Evolutionary conservation across 805 yeast species (phyloP).

Genomic region (Soucietia sequanensis): DNA sequence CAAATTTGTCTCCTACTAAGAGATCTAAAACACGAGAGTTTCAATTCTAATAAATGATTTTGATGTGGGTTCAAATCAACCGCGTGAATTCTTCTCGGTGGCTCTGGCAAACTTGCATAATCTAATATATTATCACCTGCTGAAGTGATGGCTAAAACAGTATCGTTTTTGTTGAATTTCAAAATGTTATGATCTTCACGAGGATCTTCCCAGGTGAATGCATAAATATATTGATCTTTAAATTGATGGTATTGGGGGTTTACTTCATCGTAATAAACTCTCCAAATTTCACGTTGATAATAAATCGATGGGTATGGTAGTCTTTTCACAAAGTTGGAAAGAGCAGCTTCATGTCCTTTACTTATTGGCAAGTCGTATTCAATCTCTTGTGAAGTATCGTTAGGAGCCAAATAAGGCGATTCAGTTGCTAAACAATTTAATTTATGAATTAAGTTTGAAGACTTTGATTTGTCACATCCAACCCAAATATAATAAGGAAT

Average conservation of each 20-base stretch:
- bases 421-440: conserved; percentile 76
- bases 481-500: conserved; percentile 85
- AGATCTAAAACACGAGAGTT: conserved; percentile 66
- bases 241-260: conserved; percentile 68
- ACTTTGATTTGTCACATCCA: conserved; percentile 50
- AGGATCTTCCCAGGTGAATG: conserved; percentile 92
- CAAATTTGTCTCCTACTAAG: conserved; percentile 61
- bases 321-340: conserved; percentile 56
- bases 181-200: conserved; percentile 72
- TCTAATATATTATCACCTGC: conserved; percentile 82
- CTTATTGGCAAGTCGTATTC: conserved; percentile 31
- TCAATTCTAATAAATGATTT: conserved; percentile 75
- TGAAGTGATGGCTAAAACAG: conserved; percentile 79
- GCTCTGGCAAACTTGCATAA: conserved; percentile 67
- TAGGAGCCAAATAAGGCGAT: conserved; percentile 76
- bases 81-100: conserved; percentile 79
- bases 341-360: conserved; percentile 79
- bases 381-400: conserved; percentile 21
- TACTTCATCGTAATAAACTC: conserved; percentile 76
- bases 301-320: conserved; percentile 79
- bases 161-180: conserved; percentile 59
- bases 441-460: conserved; percentile 52
- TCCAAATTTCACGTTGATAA: conserved; percentile 74
- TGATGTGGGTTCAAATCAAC: conserved; percentile 84
- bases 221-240: conserved; percentile 76